Percentiles rank a stretch among this genome's conserved stretches.
Evolutionary conservation across 73 alveolate species (phyloP).

Genomic region (Paramecium caudatum): DNA sequence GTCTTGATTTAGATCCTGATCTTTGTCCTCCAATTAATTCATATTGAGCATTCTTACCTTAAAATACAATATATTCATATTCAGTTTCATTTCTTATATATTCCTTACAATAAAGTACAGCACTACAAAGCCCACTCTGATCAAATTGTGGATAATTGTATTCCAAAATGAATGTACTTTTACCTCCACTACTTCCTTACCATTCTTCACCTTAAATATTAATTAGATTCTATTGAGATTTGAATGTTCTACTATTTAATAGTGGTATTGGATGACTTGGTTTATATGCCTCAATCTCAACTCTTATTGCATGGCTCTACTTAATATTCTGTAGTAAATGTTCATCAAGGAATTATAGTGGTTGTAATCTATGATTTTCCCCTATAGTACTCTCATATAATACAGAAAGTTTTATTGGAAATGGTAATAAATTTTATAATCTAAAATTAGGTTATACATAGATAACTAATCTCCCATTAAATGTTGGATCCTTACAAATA

Average conservation of each 20-base stretch:
- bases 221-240: background rate
- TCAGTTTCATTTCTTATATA: slow-evolving; percentile 18
- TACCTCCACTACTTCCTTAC: slow-evolving; percentile 56
- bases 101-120: background rate
- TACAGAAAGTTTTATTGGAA: background rate
- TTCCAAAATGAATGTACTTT: background rate
- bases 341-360: background rate
- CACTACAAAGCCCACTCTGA: slow-evolving; percentile 43
- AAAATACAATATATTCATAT: slow-evolving; percentile 1
- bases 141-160: background rate
- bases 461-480: background rate
- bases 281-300: background rate
- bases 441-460: slow-evolving; percentile 13
- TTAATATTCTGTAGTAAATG: background rate
- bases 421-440: slow-evolving; percentile 25
- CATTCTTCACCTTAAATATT: background rate
- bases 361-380: background rate
- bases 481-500: slow-evolving; percentile 6
- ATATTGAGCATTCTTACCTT: background rate
- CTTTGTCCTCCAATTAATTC: slow-evolving; percentile 17
- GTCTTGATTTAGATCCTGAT: background rate
- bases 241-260: background rate
- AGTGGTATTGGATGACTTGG: background rate
- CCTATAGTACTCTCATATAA: background rate
- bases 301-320: background rate